Evolutionary conservation across 2,329 filamentous ascomycete species (phyloP).

Genomic region (Fusarium ramigenum): DNA sequence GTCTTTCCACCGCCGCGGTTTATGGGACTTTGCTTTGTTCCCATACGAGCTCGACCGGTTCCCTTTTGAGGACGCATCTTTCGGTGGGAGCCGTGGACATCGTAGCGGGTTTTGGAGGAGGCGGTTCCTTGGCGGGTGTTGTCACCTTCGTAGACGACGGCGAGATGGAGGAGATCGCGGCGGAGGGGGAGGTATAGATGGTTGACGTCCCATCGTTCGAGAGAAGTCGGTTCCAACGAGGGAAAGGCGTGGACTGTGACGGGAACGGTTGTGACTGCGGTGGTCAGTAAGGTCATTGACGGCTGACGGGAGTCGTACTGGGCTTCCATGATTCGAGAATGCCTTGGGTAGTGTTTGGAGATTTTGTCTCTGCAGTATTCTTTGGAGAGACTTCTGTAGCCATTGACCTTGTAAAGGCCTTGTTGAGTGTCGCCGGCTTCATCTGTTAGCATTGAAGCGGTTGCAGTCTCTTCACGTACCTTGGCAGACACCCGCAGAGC

Average conservation of each 20-base stretch:
- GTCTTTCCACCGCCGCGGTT: constrained; percentile 85
- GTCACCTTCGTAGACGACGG: constrained; percentile 93
- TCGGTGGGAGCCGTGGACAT: constrained; percentile 83
- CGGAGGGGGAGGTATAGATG: constrained; percentile 89
- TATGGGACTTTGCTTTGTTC: constrained; percentile 83
- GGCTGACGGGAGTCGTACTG: constrained; percentile 46
- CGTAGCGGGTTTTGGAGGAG: constrained; percentile 79
- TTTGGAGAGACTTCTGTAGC: constrained; percentile 60
- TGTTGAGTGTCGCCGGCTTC: constrained; percentile 49
- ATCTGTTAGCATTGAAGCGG: constrained; percentile 9
- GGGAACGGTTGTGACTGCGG: constrained; percentile 70
- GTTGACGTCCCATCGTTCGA: constrained; percentile 80
- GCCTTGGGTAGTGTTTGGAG: constrained; percentile 39
- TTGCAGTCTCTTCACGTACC: constrained; percentile 42
- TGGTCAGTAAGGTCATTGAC: constrained; percentile 9
- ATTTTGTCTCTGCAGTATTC: constrained; percentile 46
- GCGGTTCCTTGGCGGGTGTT: constrained; percentile 87
- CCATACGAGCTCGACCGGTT: constrained; percentile 79
- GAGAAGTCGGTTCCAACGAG: constrained; percentile 80
- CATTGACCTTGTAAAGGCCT: constrained; percentile 63
- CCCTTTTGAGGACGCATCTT: constrained; percentile 93
- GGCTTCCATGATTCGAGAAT: constrained; percentile 57
- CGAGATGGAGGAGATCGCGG: constrained; percentile 90
- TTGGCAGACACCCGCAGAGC: constrained; percentile 58
- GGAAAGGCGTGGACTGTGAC: constrained; percentile 93